phyloP scores from a whole-genome alignment of 225 moss, liverwort and hornwort genomes.

The Bryoerythrophyllum caledonicum region DNA sequence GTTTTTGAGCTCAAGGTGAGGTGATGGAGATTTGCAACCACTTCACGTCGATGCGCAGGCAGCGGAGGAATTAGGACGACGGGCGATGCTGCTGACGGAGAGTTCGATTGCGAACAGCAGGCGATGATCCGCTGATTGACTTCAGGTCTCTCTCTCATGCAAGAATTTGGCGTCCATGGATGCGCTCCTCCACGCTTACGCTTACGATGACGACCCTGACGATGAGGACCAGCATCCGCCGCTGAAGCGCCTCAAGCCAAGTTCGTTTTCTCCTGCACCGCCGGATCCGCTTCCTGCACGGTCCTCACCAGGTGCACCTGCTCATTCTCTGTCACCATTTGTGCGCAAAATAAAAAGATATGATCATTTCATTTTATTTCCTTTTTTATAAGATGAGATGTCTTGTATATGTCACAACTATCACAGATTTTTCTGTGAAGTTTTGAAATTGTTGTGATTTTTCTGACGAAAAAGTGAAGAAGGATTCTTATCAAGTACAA shows the following conservation, averaged over 20 bases:
- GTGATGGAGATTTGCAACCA: not conserved
- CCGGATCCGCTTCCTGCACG: not conserved
- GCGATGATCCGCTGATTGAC: not conserved
- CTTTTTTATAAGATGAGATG: too few species aligned
- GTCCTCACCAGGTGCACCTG: slow-evolving; percentile 21
- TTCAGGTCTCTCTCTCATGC: not conserved
- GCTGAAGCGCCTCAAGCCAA: slow-evolving; percentile 31
- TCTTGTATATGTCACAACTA: too few species aligned
- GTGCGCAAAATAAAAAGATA: too few species aligned
- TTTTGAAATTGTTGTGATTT: too few species aligned
- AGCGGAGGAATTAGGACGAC: not conserved
- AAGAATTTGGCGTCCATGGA: slow-evolving; percentile 25
- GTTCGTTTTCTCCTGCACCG: slow-evolving; percentile 4
- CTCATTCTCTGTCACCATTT: too few species aligned
- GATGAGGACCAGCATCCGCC: not conserved
- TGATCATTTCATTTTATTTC: too few species aligned
- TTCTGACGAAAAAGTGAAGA: too few species aligned
- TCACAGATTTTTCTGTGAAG: too few species aligned
- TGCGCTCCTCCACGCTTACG: slow-evolving; percentile 35
- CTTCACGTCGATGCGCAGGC: not conserved
- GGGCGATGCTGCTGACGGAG: not conserved
- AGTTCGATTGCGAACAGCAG: not conserved
- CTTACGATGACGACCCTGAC: slow-evolving; percentile 22
- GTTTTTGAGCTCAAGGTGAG: not conserved
- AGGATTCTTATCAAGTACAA: too few species aligned